A percentile compares a stretch with the other conserved stretches of the same genome.
Conservation (phyloP, 805 yeast species). For the Maudiozyma pseudohumilis region DNA sequence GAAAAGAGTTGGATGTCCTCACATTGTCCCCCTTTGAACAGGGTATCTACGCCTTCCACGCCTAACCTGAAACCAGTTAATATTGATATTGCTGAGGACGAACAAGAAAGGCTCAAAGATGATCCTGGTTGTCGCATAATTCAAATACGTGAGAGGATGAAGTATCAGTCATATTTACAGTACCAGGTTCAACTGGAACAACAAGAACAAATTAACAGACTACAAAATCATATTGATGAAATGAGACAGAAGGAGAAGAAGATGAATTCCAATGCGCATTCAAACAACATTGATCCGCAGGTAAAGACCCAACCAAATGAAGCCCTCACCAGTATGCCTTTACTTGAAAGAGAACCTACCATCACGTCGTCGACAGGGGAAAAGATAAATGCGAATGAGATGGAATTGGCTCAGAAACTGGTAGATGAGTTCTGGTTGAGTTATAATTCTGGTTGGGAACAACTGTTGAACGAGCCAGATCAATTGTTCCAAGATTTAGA, state of each 20-base stretch:
- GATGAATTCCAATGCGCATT: not conserved
- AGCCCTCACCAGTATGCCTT: not conserved
- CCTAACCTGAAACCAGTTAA: not conserved
- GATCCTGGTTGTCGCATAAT: too few relatives aligned
- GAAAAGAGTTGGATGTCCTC: conserved; percentile 7
- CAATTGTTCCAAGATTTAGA: conserved; percentile 1
- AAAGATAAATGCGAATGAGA: conserved; percentile 2
- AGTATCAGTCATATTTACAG: not conserved
- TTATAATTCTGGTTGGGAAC: conserved; percentile 18
- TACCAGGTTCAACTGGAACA: conserved; percentile 1
- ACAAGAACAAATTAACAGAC: not conserved
- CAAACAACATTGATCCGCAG: not conserved
- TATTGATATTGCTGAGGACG: not conserved
- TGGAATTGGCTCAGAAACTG: conserved; percentile 9
- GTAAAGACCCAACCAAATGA: not conserved
- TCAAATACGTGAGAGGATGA: not conserved
- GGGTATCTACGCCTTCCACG: not conserved
- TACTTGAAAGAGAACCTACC: not conserved
- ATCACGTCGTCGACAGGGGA: not conserved
- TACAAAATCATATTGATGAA: not conserved
- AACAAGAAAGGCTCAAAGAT: not conserved
- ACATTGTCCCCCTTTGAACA: not conserved
- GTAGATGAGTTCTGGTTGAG: conserved; percentile 20
- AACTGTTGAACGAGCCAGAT: conserved; percentile 9
- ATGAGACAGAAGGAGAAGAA: not conserved